A percentile compares a stretch with the other conserved stretches of the same genome.
Evolutionary conservation across 768 basidiomycete species (phyloP).

Genomic region (Strobilomyces dryophilus): DNA sequence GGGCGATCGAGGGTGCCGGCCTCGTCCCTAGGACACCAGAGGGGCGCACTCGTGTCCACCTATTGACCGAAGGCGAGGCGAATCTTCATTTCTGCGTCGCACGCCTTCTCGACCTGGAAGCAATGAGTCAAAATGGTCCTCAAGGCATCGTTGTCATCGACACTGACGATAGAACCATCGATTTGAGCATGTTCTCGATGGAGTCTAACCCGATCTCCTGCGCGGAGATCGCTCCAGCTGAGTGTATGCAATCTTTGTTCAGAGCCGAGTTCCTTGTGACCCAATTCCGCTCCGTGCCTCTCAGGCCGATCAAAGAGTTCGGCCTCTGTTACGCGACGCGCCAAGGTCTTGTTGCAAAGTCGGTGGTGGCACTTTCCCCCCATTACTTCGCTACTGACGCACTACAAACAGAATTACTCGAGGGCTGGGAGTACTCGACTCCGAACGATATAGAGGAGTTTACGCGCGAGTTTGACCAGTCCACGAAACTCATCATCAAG

Average conservation of each 20-base stretch:
- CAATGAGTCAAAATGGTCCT: neutral
- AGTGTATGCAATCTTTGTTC: neutral
- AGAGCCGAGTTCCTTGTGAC: neutral
- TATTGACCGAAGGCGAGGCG: conserved; percentile 1
- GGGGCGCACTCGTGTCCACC: conserved; percentile 13
- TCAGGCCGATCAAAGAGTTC: neutral
- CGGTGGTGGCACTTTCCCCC: neutral
- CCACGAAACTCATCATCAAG: neutral
- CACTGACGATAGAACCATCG: neutral
- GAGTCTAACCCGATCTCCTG: neutral
- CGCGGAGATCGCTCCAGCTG: neutral
- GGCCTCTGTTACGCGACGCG: neutral
- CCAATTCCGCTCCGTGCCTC: no score
- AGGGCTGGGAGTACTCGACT: neutral
- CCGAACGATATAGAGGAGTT: neutral
- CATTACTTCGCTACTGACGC: neutral
- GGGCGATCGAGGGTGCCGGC: conserved; percentile 16
- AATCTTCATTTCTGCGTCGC: neutral
- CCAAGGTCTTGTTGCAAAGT: neutral
- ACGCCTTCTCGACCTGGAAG: neutral
- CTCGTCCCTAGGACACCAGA: conserved; percentile 12
- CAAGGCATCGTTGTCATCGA: neutral
- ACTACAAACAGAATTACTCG: conserved; percentile 1
- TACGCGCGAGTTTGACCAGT: conserved; percentile 4
- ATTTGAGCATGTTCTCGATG: neutral